phyloP scores from a whole-genome alignment of 495 filamentous ascomycete genomes.

The Penicillium subrubescens region DNA sequence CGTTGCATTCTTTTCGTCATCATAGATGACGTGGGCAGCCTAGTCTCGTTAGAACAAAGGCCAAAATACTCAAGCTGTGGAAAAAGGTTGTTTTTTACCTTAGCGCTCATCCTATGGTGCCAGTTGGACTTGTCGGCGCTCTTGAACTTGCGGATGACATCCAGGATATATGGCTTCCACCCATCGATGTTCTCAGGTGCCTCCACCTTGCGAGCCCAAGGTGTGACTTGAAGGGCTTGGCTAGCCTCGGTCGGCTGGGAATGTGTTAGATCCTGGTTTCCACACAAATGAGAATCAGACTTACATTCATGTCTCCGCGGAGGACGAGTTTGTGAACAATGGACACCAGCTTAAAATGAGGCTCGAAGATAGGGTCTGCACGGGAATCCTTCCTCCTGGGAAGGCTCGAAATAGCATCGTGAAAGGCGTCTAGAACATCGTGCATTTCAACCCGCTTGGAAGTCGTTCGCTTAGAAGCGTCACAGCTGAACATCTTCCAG shows the following conservation, averaged over 20 bases:
- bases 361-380: conserved; percentile 85
- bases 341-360: conserved; percentile 93
- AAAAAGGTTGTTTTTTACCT: conserved; percentile 40
- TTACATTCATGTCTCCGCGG: conserved; percentile 35
- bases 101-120: conserved; percentile 91
- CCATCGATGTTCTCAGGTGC: conserved; percentile 55
- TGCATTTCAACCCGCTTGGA: conserved; percentile 52
- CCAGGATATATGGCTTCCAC: conserved; percentile 77
- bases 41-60: conserved; percentile 26
- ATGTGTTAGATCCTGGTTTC: conserved; percentile 12
- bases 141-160: conserved; percentile 71
- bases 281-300: conserved; percentile 5
- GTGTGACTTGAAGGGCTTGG: conserved; percentile 55
- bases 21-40: conserved; percentile 74
- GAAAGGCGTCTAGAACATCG: conserved; percentile 67
- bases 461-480: conserved; percentile 50
- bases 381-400: conserved; percentile 77
- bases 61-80: background rate
- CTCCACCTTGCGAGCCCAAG: conserved; percentile 56
- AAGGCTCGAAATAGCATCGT: conserved; percentile 74
- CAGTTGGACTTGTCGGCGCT: conserved; percentile 91
- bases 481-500: conserved; percentile 86
- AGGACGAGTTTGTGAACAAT: conserved; percentile 80
- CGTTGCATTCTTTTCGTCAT: conserved; percentile 47
- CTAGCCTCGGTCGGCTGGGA: conserved; percentile 50